Evolutionary conservation across 1,139 yeast species (phyloP).

Genomic region (Arxiozyma bovina): DNA sequence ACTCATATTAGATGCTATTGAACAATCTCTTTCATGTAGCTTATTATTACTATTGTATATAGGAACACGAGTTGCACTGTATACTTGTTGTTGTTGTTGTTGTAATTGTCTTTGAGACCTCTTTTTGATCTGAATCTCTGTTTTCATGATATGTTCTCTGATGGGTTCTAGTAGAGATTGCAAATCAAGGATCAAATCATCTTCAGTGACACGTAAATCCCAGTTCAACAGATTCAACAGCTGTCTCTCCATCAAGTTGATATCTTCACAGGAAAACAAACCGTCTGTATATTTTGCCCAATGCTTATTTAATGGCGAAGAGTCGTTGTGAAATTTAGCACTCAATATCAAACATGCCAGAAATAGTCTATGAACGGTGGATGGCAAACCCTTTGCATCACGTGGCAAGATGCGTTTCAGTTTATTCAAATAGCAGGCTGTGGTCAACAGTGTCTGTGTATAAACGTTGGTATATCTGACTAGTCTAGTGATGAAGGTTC

Average conservation of each 20-base stretch:
- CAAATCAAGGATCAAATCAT: slow-evolving; percentile 44
- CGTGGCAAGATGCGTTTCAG: slow-evolving; percentile 52
- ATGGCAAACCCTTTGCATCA: slow-evolving; percentile 66
- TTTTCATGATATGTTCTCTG: slow-evolving; percentile 44
- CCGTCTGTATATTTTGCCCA: slow-evolving; percentile 77
- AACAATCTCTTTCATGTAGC: slow-evolving; percentile 12
- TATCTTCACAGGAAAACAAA: slow-evolving; percentile 55
- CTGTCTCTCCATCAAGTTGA: slow-evolving; percentile 75
- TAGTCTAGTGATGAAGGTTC: slow-evolving; percentile 62
- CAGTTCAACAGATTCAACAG: slow-evolving; percentile 58
- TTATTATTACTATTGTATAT: slow-evolving; percentile 1
- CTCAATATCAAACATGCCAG: slow-evolving; percentile 64
- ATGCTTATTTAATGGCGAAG: slow-evolving; percentile 65
- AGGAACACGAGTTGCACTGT: neutral
- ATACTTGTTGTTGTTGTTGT: neutral
- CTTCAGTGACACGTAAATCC: slow-evolving; percentile 52
- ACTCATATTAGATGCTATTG: slow-evolving; percentile 21
- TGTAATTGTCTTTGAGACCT: slow-evolving; percentile 1
- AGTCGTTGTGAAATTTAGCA: slow-evolving; percentile 67
- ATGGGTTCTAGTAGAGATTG: slow-evolving; percentile 54
- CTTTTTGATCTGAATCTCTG: slow-evolving; percentile 18
- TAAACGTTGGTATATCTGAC: slow-evolving; percentile 68
- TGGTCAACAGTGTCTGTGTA: slow-evolving; percentile 67
- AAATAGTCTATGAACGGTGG: slow-evolving; percentile 69
- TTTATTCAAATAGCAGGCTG: slow-evolving; percentile 57